phyloP scores from a whole-genome alignment of 164 flowering plant genomes.

The Litsea cubeba region DNA sequence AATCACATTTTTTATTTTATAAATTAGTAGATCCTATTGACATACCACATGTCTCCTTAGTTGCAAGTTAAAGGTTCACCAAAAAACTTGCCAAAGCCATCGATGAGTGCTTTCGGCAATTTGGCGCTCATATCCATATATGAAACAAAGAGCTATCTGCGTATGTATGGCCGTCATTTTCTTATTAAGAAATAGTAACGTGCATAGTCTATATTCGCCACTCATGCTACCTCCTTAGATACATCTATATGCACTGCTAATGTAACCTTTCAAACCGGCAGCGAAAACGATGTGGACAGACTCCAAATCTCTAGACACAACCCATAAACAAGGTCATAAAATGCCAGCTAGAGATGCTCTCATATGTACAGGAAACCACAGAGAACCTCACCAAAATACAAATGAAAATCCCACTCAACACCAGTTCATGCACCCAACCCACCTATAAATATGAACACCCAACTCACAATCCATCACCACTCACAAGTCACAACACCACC shows the following conservation, averaged over 20 bases:
- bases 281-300: slow-evolving; percentile 5
- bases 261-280: slow-evolving; percentile 2
- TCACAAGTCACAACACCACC: too few relatives aligned
- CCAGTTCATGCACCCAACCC: slow-evolving; percentile 11
- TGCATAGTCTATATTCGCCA: neutral
- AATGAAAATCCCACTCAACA: neutral
- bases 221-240: neutral
- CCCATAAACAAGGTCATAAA: neutral
- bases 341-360: neutral
- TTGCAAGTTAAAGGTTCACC: too few relatives aligned
- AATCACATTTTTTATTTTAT: too few relatives aligned
- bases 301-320: slow-evolving; percentile 7
- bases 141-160: neutral
- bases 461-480: neutral
- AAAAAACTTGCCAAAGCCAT: too few relatives aligned
- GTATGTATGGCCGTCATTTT: neutral
- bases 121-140: neutral
- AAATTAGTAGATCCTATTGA: too few relatives aligned
- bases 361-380: neutral
- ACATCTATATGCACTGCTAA: neutral
- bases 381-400: neutral
- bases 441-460: neutral
- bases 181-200: neutral
- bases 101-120: neutral
- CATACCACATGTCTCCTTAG: too few relatives aligned